Percentiles rank a stretch among this genome's conserved stretches.
Evolutionary conservation across 805 yeast genomes (phyloP).

Genomic region (Spathaspora arborariae): DNA sequence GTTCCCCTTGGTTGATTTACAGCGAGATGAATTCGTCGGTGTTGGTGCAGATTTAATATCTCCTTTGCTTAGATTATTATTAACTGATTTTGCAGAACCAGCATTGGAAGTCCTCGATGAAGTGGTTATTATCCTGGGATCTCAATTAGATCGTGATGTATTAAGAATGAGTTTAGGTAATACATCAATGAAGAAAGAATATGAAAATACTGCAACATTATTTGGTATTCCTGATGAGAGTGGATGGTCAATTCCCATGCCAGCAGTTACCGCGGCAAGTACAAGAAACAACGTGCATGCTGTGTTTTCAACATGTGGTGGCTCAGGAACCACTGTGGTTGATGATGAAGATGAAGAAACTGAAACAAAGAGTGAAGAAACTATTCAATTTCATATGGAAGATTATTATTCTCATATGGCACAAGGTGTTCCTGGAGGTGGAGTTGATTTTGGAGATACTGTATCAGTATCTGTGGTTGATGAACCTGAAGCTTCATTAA

Average conservation of each 20-base stretch:
- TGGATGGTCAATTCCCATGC: conserved; percentile 98
- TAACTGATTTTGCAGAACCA: conserved; percentile 83
- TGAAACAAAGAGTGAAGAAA: conserved; percentile 30
- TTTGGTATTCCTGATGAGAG: conserved; percentile 93
- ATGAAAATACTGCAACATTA: conserved; percentile 80
- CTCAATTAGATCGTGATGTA: conserved; percentile 86
- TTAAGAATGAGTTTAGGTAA: conserved; percentile 89
- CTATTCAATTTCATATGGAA: conserved; percentile 56
- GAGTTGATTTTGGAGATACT: conserved; percentile 35
- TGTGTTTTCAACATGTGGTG: conserved; percentile 80
- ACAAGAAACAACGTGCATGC: conserved; percentile 94
- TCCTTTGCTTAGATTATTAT: conserved; percentile 72
- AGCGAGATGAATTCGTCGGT: conserved; percentile 74
- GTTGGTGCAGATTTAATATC: conserved; percentile 94
- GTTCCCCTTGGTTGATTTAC: conserved; percentile 74
- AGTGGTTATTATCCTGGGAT: conserved; percentile 80
- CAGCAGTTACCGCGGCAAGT: conserved; percentile 82
- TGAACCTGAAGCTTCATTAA: conserved; percentile 68
- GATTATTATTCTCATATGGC: conserved; percentile 43
- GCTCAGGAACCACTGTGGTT: conserved; percentile 28
- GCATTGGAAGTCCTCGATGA: conserved; percentile 90
- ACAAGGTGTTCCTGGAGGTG: conserved; percentile 7
- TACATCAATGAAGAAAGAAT: conserved; percentile 69
- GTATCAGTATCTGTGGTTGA: conserved; percentile 52
- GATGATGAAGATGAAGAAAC: conserved; percentile 32